These are phyloP conservation scores for Cladosporium oxysporum DNA, from an alignment of 2,329 filamentous ascomycete genomes.

Conservation along the genomic window DNA sequence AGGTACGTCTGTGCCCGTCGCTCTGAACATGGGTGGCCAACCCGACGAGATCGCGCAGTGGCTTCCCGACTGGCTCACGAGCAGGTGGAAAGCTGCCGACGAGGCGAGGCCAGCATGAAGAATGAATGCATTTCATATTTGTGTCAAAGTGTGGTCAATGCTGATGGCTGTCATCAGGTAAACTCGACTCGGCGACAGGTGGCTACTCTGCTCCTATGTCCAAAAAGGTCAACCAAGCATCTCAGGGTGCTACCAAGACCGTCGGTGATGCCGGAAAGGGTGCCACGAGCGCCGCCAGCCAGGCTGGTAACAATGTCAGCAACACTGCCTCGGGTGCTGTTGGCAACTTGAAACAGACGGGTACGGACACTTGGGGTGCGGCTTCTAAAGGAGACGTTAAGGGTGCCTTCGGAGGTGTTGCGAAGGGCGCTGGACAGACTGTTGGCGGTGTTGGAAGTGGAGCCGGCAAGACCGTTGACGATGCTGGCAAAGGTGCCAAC, in stretches of 20 bases:
- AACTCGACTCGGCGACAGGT: constrained; percentile 39
- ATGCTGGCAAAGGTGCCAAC: constrained; percentile 17
- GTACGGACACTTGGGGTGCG: constrained; percentile 31
- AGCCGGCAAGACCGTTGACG: constrained; percentile 28
- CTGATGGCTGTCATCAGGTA: constrained; percentile 30
- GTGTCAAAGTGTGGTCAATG: constrained; percentile 10
- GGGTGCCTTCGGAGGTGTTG: constrained; percentile 29
- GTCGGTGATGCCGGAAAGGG: constrained; percentile 39
- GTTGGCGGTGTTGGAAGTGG: constrained; percentile 37
- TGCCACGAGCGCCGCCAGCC: constrained; percentile 20
- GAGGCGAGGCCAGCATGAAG: constrained; percentile 14
- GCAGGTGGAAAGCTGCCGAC: constrained; percentile 30
- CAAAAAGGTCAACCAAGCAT: constrained; percentile 38
- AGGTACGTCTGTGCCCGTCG: constrained; percentile 30
- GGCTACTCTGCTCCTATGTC: constrained; percentile 33
- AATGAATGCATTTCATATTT: background rate
- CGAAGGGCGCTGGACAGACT: constrained; percentile 28
- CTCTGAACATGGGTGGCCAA: background rate
- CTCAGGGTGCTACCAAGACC: constrained; percentile 40
- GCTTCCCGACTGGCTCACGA: constrained; percentile 33
- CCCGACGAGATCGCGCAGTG: constrained; percentile 25
- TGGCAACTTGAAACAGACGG: constrained; percentile 33
- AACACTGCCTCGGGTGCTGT: constrained; percentile 32
- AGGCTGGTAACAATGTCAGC: constrained; percentile 36
- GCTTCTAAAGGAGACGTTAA: constrained; percentile 34